Evolutionary conservation across 805 yeast species (phyloP).

Genomic region (Pichia eremophila): DNA sequence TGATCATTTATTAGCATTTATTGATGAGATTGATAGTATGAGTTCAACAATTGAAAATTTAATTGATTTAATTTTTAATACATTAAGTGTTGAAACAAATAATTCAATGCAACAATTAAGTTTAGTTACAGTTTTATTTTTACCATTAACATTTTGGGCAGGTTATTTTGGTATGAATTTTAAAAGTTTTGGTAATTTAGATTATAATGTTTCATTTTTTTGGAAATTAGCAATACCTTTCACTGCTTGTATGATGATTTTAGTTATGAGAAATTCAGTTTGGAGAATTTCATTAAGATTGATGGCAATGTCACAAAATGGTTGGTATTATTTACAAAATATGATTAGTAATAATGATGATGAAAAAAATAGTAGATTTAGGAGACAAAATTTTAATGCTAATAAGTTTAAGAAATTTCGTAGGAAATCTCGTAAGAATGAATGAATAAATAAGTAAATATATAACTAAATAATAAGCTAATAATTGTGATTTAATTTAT

Average conservation of each 20-base stretch:
- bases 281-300: constrained; percentile 9
- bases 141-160: constrained; percentile 51
- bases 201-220: constrained; percentile 32
- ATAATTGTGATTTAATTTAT: not conserved
- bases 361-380: not conserved
- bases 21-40: constrained; percentile 49
- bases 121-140: constrained; percentile 46
- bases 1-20: constrained; percentile 43
- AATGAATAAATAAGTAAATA: not conserved
- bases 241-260: constrained; percentile 26
- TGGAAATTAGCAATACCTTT: constrained; percentile 40
- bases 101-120: constrained; percentile 46
- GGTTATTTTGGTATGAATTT: constrained; percentile 57
- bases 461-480: too few relatives aligned
- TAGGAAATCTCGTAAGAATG: not conserved
- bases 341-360: not conserved
- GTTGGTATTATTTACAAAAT: not conserved
- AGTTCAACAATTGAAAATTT: constrained; percentile 40
- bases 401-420: not conserved
- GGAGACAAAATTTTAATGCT: not conserved
- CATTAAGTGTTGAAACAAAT: constrained; percentile 46
- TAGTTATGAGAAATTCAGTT: constrained; percentile 27
- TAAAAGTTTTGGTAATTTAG: constrained; percentile 31
- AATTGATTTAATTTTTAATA: constrained; percentile 45
- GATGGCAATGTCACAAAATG: not conserved